phyloP scores from a whole-genome alignment of 2,329 filamentous ascomycete species.

The Colletotrichum melonis region DNA sequence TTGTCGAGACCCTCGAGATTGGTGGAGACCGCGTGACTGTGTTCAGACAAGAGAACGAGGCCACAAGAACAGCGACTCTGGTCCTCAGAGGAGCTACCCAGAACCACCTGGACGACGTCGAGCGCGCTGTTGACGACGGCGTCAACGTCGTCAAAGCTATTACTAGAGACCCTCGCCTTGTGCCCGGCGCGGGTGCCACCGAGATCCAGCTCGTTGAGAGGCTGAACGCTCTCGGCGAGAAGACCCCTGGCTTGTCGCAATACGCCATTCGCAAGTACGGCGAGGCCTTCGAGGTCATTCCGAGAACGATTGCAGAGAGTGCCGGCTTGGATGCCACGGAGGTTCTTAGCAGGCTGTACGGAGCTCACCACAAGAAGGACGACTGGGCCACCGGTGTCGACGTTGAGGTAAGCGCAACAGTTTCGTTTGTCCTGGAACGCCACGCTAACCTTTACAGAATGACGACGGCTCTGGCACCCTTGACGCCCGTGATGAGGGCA shows the following conservation, averaged over 20 bases:
- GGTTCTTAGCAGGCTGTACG: conserved; percentile 90
- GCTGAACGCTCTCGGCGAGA: conserved; percentile 90
- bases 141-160: conserved; percentile 99
- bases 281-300: conserved; percentile 97
- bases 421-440: neutral
- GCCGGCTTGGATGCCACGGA: conserved; percentile 98
- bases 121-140: conserved; percentile 96
- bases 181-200: conserved; percentile 93
- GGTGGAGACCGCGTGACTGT: conserved; percentile 98
- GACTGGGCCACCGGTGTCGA: conserved; percentile 94
- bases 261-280: conserved; percentile 98
- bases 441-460: conserved; percentile 60
- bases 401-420: conserved; percentile 72
- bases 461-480: conserved; percentile 83
- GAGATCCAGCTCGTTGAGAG: conserved; percentile 95
- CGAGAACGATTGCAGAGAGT: conserved; percentile 92
- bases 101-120: conserved; percentile 97
- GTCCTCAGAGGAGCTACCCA: conserved; percentile 96
- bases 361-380: conserved; percentile 89
- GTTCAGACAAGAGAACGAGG: conserved; percentile 95
- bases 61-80: conserved; percentile 91
- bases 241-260: conserved; percentile 91
- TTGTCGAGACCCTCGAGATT: conserved; percentile 98
- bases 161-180: conserved; percentile 89
- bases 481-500: conserved; percentile 88